Evolutionary conservation across 805 yeast genomes (phyloP).

Genomic region (Lipomyces oligophaga): DNA sequence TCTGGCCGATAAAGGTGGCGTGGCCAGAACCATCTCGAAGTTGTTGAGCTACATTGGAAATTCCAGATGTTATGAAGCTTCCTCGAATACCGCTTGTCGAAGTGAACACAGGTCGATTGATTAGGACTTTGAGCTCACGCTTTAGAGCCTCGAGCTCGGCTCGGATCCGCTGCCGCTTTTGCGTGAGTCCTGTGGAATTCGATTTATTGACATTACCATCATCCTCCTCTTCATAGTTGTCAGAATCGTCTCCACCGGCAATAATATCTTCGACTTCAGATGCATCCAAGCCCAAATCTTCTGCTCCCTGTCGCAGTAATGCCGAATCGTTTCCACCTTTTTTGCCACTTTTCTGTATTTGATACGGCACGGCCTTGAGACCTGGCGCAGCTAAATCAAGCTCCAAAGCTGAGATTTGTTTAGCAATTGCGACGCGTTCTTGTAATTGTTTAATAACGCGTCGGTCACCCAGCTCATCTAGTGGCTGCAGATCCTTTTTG

Average conservation of each 20-base stretch:
- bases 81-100: slow-evolving; percentile 29
- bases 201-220: slow-evolving; percentile 27
- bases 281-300: slow-evolving; percentile 81
- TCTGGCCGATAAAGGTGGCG: slow-evolving; percentile 64
- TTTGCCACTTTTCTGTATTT: slow-evolving; percentile 2
- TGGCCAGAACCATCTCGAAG: slow-evolving; percentile 67
- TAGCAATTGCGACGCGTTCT: slow-evolving; percentile 64
- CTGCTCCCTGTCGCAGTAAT: slow-evolving; percentile 90
- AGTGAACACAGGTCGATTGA: slow-evolving; percentile 31
- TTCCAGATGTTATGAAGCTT: slow-evolving; percentile 37
- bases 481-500: slow-evolving; percentile 54
- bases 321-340: slow-evolving; percentile 47
- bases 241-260: slow-evolving; percentile 29
- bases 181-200: slow-evolving; percentile 37
- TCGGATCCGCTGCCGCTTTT: slow-evolving; percentile 7
- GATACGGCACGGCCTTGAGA: slow-evolving; percentile 28
- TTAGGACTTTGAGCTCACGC: slow-evolving; percentile 31
- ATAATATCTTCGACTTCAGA: slow-evolving; percentile 67
- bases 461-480: slow-evolving; percentile 77
- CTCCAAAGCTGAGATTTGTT: slow-evolving; percentile 70
- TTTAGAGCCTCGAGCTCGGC: slow-evolving; percentile 23
- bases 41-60: slow-evolving; percentile 37
- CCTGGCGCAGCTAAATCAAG: slow-evolving; percentile 52
- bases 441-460: slow-evolving; percentile 67
- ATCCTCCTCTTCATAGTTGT: slow-evolving; percentile 24